Evolutionary conservation across 176 grass and related monocot genomes (phyloP).

Genomic region (Olyra latifolia): DNA sequence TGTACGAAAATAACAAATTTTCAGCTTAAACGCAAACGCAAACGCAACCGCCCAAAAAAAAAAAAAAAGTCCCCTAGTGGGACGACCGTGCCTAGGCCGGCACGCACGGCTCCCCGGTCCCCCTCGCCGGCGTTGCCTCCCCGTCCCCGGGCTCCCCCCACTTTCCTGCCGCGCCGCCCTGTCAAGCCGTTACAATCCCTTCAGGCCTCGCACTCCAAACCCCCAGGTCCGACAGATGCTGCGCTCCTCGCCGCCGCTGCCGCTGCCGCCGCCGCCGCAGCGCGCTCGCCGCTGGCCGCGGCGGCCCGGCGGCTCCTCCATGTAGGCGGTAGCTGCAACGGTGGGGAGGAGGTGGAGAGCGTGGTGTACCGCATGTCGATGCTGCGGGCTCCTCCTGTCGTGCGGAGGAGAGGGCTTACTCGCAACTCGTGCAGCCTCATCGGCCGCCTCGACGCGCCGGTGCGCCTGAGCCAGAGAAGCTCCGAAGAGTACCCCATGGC

Average conservation of each 20-base stretch:
- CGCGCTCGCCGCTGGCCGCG: not conserved
- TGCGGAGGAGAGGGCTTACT: not conserved
- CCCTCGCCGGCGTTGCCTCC: no score
- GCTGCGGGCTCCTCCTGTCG: slow-evolving; percentile 40
- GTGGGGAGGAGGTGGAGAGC: slow-evolving; percentile 35
- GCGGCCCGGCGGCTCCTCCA: slow-evolving; percentile 35
- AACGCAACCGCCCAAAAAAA: no score
- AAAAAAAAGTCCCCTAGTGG: no score
- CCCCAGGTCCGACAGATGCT: slow-evolving; percentile 4
- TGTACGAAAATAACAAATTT: no score
- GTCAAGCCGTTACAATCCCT: no score
- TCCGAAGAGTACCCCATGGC: not conserved
- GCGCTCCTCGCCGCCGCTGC: no score
- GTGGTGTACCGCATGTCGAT: slow-evolving; percentile 51
- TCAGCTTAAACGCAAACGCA: no score
- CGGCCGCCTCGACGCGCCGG: slow-evolving; percentile 37
- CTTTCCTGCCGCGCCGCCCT: no score
- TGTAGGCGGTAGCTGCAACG: not conserved
- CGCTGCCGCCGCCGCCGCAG: not conserved
- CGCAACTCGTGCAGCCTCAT: slow-evolving; percentile 58
- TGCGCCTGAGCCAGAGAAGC: fast-evolving
- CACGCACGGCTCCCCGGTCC: no score
- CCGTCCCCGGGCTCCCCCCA: no score
- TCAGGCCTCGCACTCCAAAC: no score
- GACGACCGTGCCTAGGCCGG: no score